These are phyloP conservation scores for Colletotrichum cuscutae DNA, from an alignment of 2,329 filamentous ascomycete genomes.

Conservation along the genomic window DNA sequence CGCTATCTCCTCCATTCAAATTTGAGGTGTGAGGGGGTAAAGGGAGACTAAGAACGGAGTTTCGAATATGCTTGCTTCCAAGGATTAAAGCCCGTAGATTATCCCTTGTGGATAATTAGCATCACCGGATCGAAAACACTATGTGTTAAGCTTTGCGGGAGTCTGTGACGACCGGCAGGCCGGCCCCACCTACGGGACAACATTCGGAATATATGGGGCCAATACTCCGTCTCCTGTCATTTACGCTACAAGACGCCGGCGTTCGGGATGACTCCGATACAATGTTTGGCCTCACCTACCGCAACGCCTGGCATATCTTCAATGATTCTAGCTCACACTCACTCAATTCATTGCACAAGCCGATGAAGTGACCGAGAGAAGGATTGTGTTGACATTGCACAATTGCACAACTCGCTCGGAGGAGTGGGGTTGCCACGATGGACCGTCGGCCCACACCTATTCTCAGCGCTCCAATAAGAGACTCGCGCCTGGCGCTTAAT, in stretches of 20 bases:
- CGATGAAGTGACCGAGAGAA: not conserved
- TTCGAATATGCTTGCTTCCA: too few relatives aligned
- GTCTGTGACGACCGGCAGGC: too few relatives aligned
- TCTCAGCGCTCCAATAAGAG: constrained; percentile 3
- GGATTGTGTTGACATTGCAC: not conserved
- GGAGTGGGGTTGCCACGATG: not conserved
- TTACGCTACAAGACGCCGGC: too few relatives aligned
- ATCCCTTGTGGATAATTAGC: too few relatives aligned
- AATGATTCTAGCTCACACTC: not conserved
- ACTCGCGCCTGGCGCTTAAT: constrained; percentile 18
- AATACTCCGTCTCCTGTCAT: not conserved
- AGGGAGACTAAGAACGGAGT: too few relatives aligned
- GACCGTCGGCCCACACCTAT: not conserved
- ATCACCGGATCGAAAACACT: too few relatives aligned
- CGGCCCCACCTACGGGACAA: not conserved
- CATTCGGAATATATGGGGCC: not conserved
- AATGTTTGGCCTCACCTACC: not conserved
- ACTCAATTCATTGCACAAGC: not conserved
- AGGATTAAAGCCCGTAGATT: too few relatives aligned
- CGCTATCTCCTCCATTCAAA: too few relatives aligned
- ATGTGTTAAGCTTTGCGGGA: too few relatives aligned
- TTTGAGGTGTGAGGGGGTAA: too few relatives aligned
- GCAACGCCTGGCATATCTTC: not conserved
- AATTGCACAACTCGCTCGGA: not conserved
- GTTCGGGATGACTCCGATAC: not conserved